Evolutionary conservation across 306 rosid genomes (phyloP).

Genomic region (Inga oerstediana): DNA sequence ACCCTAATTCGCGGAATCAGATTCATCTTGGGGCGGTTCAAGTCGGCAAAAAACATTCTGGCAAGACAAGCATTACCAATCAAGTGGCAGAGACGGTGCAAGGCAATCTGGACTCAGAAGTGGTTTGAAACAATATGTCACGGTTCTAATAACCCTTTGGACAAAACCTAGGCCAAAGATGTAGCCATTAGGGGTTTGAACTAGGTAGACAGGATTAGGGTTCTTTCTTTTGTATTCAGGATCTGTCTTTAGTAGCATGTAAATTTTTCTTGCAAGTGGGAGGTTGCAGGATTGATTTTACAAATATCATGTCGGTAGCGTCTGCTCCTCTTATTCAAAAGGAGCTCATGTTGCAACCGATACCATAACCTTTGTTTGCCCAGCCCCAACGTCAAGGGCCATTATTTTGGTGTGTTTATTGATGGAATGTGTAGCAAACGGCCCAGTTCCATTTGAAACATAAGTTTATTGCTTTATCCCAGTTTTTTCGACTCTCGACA

Average conservation of each 20-base stretch:
- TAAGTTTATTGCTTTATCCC: background rate
- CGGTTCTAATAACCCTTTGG: slow-evolving; percentile 60
- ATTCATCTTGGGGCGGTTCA: slow-evolving; percentile 3
- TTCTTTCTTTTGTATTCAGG: slow-evolving; percentile 78
- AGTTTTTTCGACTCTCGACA: background rate
- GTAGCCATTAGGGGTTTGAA: slow-evolving; percentile 65
- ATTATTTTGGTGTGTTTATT: slow-evolving; percentile 41
- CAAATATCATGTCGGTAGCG: too few relatives aligned
- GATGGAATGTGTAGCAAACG: slow-evolving; percentile 83
- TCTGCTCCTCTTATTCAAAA: too few relatives aligned
- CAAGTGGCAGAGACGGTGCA: background rate
- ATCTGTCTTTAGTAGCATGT: slow-evolving; percentile 27
- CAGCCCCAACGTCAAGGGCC: slow-evolving; percentile 81
- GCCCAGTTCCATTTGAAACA: too few relatives aligned
- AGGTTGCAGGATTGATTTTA: too few relatives aligned
- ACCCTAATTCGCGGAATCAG: slow-evolving; percentile 1
- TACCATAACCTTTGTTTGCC: slow-evolving; percentile 62
- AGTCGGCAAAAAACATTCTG: background rate
- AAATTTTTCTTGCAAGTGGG: too few relatives aligned
- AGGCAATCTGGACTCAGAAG: background rate
- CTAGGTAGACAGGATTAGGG: slow-evolving; percentile 78
- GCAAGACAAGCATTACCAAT: slow-evolving; percentile 16
- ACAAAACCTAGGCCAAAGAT: slow-evolving; percentile 72
- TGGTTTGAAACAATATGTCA: background rate
- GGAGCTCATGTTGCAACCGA: slow-evolving; percentile 56